Base-by-base conservation (phyloP, 805 yeast genomes). In the Pichia heedii region DNA sequence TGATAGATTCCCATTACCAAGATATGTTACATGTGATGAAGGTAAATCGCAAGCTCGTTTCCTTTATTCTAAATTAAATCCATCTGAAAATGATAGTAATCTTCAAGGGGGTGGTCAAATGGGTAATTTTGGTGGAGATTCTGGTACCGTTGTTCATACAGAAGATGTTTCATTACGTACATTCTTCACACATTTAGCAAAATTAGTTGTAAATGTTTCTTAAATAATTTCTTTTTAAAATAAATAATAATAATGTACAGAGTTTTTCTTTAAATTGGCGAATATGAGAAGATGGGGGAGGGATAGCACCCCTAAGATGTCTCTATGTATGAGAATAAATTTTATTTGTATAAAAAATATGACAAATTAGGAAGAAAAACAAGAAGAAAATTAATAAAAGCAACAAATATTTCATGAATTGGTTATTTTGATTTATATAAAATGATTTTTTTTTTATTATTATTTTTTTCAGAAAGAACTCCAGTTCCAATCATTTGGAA, bases 11-110 rank as follows among this genome's bases (percentile, higher is more conserved):
- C 99, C 99, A 55, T 73, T 93, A 58, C 99, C 99, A 39, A 78
- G 98, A 66, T 93, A 90, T 60, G 89, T 93, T 54, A 96, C 90
- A 56, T 87, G 96, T 47, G 97, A 90, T 61, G 97, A 90, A 55
- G 97, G 98, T 56, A 97, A 96, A 44, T 89, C 97, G 15, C 99
- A 93, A 68, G 97, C 97, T 3, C 81, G 99, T 67, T 93, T 93
- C 73, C 73, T 93, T 65, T 79, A 87, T 65, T 86, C 97, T 24
- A 93, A 88, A 67, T 77, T 93, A 63, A 93, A 94, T 64, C 98
- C 98, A 34, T 83, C 96, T 38, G 87, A 84, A 50, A 81, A 81
- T 61, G 75, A 77, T 51, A 49, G 50, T 30, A 40, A 39, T 21
- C 37, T 39, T 21, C 66, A 60, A 22, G 70, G 68, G 38, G 60